Conservation (phyloP, 2,329 filamentous ascomycete species). For the Zarea fungicola region DNA sequence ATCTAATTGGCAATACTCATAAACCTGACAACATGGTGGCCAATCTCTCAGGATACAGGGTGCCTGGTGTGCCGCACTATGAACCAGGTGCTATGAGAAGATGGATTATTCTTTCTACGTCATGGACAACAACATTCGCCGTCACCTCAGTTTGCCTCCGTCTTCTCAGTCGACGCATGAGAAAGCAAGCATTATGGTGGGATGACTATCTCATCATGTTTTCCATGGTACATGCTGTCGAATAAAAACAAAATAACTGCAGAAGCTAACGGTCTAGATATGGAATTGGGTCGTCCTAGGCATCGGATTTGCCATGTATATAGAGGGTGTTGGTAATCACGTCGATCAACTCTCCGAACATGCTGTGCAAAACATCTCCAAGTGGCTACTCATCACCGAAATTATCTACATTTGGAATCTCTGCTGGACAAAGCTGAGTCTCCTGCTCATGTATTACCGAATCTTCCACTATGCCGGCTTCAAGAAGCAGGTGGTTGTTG, state of each 20-base stretch:
- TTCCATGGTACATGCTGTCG: slow-evolving; percentile 34
- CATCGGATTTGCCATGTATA: slow-evolving; percentile 44
- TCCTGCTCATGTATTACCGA: slow-evolving; percentile 48
- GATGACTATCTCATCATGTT: slow-evolving; percentile 46
- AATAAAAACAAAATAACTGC: neutral
- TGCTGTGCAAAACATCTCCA: slow-evolving; percentile 39
- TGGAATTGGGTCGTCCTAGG: slow-evolving; percentile 40
- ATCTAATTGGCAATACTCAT: neutral
- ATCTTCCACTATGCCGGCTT: slow-evolving; percentile 44
- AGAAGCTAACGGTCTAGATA: slow-evolving; percentile 19
- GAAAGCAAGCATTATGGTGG: slow-evolving; percentile 42
- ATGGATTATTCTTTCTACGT: slow-evolving; percentile 9
- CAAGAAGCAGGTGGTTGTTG: slow-evolving; percentile 34
- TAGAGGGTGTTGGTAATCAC: slow-evolving; percentile 42
- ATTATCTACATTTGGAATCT: slow-evolving; percentile 44
- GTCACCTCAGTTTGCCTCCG: slow-evolving; percentile 34
- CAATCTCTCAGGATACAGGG: slow-evolving; percentile 6
- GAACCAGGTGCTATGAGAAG: slow-evolving; percentile 6
- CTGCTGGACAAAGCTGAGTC: slow-evolving; percentile 44
- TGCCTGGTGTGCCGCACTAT: slow-evolving; percentile 11
- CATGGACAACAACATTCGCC: slow-evolving; percentile 35
- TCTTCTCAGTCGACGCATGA: slow-evolving; percentile 36
- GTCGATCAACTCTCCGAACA: slow-evolving; percentile 31
- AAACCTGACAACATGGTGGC: slow-evolving; percentile 2
- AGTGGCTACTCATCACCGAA: slow-evolving; percentile 43